phyloP scores from a whole-genome alignment of 2,329 filamentous ascomycete genomes.

The Cercospora berteroae region DNA sequence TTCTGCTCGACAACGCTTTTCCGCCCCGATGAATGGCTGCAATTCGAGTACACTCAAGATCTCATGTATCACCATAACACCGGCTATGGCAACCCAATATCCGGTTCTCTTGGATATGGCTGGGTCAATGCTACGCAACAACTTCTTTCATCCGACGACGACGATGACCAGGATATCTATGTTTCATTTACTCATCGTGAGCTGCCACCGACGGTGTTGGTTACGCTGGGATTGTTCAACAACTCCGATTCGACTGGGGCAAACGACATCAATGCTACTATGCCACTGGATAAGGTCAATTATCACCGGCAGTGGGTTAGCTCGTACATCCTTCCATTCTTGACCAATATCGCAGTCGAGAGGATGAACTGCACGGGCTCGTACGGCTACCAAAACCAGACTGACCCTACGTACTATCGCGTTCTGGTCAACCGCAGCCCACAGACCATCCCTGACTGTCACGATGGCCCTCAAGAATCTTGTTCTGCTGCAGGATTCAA shows the following conservation, averaged over 20 bases:
- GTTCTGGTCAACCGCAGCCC: conserved; percentile 53
- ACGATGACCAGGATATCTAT: conserved; percentile 58
- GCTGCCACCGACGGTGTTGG: conserved; percentile 63
- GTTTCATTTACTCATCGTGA: conserved; percentile 69
- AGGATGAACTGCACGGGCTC: conserved; percentile 59
- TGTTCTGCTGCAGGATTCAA: conserved; percentile 48
- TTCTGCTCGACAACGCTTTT: conserved; percentile 62
- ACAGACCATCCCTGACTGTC: conserved; percentile 50
- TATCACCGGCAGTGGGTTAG: conserved; percentile 62
- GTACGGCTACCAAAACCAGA: conserved; percentile 51
- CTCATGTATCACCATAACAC: conserved; percentile 68
- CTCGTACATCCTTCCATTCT: conserved; percentile 62
- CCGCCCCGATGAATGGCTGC: conserved; percentile 58
- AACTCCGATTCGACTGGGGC: conserved; percentile 58
- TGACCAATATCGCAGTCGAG: conserved; percentile 66
- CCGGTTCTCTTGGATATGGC: conserved; percentile 61
- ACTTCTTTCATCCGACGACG: conserved; percentile 47
- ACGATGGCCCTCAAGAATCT: conserved; percentile 52
- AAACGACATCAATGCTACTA: conserved; percentile 59
- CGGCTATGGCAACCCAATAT: conserved; percentile 60
- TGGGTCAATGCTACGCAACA: conserved; percentile 64
- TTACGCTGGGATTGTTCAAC: conserved; percentile 69
- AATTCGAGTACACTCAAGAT: conserved; percentile 68
- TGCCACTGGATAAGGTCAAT: conserved; percentile 63
- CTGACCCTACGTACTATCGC: conserved; percentile 46